A percentile compares a stretch with the other conserved stretches of the same genome.
These are phyloP conservation scores for Neocatenulostroma microsporum DNA, from an alignment of 2,329 filamentous ascomycete genomes.

Conservation along the genomic window DNA sequence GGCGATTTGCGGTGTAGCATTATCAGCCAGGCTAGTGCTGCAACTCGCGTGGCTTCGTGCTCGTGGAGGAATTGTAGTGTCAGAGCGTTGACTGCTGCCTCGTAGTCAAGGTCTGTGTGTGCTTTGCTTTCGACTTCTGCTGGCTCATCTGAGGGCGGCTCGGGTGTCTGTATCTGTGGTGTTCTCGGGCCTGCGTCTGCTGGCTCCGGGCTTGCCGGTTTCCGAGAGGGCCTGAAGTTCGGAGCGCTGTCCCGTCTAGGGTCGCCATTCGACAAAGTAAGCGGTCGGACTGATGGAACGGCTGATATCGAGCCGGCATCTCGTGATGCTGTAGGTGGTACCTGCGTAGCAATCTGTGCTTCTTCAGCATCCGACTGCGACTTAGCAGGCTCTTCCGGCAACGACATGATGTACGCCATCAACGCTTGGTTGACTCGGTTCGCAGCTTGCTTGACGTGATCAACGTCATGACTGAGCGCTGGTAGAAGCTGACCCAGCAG, in stretches of 20 bases:
- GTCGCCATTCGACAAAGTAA: conserved; percentile 9
- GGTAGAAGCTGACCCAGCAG: conserved; percentile 87
- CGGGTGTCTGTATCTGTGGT: conserved; percentile 23
- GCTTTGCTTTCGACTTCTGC: conserved; percentile 38
- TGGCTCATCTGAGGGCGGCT: conserved; percentile 16
- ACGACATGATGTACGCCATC: conserved; percentile 87
- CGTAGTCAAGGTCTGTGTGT: conserved; percentile 81
- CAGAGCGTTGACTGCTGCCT: conserved; percentile 84
- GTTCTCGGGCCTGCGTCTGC: conserved; percentile 15
- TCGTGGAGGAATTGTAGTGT: conserved; percentile 93
- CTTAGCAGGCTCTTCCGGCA: conserved; percentile 56
- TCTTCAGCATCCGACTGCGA: conserved; percentile 22
- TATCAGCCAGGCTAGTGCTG: conserved; percentile 89
- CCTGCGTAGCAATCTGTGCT: conserved; percentile 8
- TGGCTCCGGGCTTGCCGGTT: conserved; percentile 19
- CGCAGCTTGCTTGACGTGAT: conserved; percentile 80
- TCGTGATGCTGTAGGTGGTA: conserved; percentile 2
- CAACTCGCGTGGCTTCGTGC: conserved; percentile 89
- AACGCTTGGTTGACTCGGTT: conserved; percentile 82
- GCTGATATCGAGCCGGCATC: conserved; percentile 5
- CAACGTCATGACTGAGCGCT: conserved; percentile 84
- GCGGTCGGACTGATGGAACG: conserved; percentile 2
- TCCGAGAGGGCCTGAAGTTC: conserved; percentile 10
- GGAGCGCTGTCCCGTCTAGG: conserved; percentile 8
- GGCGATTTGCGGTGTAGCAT: conserved; percentile 97